These are phyloP conservation scores for Lodderomyces theae DNA, from an alignment of 1,139 yeast species.

Conservation along the genomic window DNA sequence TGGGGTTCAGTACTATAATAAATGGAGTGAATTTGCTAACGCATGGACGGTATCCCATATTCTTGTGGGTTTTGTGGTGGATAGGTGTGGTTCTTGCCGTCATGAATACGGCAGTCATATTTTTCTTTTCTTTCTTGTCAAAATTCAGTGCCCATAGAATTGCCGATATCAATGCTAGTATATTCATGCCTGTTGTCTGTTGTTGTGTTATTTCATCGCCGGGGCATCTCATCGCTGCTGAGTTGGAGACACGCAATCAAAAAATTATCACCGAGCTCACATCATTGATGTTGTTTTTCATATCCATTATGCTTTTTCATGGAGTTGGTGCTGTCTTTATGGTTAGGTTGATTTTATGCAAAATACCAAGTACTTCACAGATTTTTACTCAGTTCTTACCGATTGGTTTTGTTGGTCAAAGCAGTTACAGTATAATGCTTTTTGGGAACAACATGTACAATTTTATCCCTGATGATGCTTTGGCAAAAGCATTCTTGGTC, in stretches of 20 bases:
- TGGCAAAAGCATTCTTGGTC: constrained; percentile 14
- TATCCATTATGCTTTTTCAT: constrained; percentile 11
- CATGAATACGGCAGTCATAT: constrained; percentile 13
- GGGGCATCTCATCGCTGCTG: constrained; percentile 13
- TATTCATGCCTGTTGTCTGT: constrained; percentile 14
- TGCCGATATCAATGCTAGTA: constrained; percentile 10
- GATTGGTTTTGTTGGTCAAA: constrained; percentile 63
- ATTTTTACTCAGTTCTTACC: constrained; percentile 24
- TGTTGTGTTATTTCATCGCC: constrained; percentile 13
- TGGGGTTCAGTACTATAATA: constrained; percentile 69
- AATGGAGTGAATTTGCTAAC: constrained; percentile 41
- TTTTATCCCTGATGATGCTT: constrained; percentile 15
- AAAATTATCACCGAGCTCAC: constrained; percentile 12
- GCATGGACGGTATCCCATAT: constrained; percentile 24
- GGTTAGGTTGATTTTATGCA: constrained; percentile 10
- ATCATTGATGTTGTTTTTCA: constrained; percentile 11
- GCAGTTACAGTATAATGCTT: constrained; percentile 61
- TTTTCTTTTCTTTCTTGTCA: constrained; percentile 14
- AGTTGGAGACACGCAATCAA: constrained; percentile 9
- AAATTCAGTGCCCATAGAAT: constrained; percentile 11
- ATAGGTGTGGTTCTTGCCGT: constrained; percentile 13
- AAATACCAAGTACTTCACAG: constrained; percentile 12
- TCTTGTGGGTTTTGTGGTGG: constrained; percentile 17
- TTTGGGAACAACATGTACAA: constrained; percentile 44
- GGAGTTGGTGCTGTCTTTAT: constrained; percentile 13